Base-by-base conservation (phyloP, 139 green algal species). In the Mesostigma viride region DNA sequence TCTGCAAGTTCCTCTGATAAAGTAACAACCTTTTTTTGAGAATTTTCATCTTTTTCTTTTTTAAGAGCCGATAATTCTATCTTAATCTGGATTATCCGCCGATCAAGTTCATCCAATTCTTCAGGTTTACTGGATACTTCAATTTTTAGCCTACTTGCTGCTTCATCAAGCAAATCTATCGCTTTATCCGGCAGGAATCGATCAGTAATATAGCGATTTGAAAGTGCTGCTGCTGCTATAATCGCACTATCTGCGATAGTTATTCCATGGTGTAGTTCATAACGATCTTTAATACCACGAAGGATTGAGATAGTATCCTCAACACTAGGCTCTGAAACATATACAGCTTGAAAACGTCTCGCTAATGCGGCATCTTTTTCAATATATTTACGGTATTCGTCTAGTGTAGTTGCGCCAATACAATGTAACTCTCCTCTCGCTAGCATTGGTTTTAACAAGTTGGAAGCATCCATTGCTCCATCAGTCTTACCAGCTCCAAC, bases 311-410 rank as follows among this genome's bases (percentile, higher is more conserved):
- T 36, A 0, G 71, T 47, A 2, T 71, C 53, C 26, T 76, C 71
- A 3, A 64, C 61, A 11, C 53, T 53, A 17, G 76, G 76, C 51
- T 82, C 76, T 22, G 8, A 17, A 14, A 53, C 51, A 24, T 53
- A 30, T 30, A 53, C 40, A 17, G 40, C 28, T 81, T 95, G 89
- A 75, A 95, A 95, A 34, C 90, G 80, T 2, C 89, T 72, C 80
- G 95, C 89, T 48, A 96, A 85, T 0, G 90, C 90, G 2, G 87
- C 83, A 65, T 96, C 90, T 81, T 96, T 96, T 76, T 96, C 90
- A 31, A 96, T 90, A 82, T 96, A 78, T 78, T 95, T 76, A 5
- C 90, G 72, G 75, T 95, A 95, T 80, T 96, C 90, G 4, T 67
- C 82, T 20, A 96, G 73, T 11, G 90, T 96, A 53, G 90, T 96